Percentiles rank a stretch among this genome's conserved stretches.
These are phyloP conservation scores for Polytrichum commune DNA, from an alignment of 225 moss, liverwort and hornwort genomes.

Conservation along the genomic window DNA sequence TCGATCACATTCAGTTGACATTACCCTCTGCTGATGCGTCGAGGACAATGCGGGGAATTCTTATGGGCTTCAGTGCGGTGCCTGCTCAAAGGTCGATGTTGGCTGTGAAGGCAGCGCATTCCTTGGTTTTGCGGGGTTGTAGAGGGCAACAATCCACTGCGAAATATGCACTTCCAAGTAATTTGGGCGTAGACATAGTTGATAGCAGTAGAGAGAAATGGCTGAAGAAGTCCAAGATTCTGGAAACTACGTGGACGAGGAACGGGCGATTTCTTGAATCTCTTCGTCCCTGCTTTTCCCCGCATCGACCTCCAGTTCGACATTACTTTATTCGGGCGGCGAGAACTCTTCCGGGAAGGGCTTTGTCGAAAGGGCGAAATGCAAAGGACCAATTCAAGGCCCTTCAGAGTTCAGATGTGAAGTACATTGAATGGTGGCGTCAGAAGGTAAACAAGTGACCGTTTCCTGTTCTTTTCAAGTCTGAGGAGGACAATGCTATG, in stretches of 20 bases:
- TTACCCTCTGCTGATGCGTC: slow-evolving; percentile 3
- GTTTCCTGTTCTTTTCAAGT: not conserved
- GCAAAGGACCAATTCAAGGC: slow-evolving; percentile 32
- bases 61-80: slow-evolving; percentile 29
- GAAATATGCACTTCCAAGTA: no score
- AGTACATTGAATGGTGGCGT: slow-evolving; percentile 92
- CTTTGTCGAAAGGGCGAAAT: slow-evolving; percentile 35
- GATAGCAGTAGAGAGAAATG: slow-evolving; percentile 7
- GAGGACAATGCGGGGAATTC: slow-evolving; percentile 33
- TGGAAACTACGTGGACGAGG: not conserved
- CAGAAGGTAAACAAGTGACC: slow-evolving; percentile 38
- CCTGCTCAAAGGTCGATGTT: slow-evolving; percentile 15
- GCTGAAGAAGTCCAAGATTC: slow-evolving; percentile 12
- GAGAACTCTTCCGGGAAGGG: slow-evolving; percentile 14
- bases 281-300: slow-evolving; percentile 12
- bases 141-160: no score
- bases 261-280: slow-evolving; percentile 18
- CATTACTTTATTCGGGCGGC: slow-evolving; percentile 23
- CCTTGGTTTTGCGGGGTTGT: slow-evolving; percentile 9
- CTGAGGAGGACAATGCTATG: no score
- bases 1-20: not conserved
- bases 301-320: slow-evolving; percentile 1
- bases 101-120: slow-evolving; percentile 34
- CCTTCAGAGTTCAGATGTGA: slow-evolving; percentile 42
- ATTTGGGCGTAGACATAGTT: not conserved